Conservation (phyloP, 78 protist species). For the Chrysochromulina tobinii region DNA sequence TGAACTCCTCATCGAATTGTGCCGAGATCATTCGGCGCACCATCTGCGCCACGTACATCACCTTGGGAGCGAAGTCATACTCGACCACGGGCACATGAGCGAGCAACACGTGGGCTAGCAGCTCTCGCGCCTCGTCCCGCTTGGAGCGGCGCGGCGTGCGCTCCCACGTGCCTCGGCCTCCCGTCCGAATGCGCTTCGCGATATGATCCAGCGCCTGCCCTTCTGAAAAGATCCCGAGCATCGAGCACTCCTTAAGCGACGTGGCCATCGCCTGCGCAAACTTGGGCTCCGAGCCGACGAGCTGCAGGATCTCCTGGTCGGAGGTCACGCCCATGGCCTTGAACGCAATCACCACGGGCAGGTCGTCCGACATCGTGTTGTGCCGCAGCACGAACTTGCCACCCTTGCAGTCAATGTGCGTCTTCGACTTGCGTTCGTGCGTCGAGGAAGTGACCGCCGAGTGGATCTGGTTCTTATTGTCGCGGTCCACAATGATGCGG, state of each 20-base stretch:
- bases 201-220: slow-evolving; percentile 84
- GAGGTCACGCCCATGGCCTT: slow-evolving; percentile 90
- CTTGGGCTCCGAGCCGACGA: slow-evolving; percentile 80
- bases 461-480: slow-evolving; percentile 66
- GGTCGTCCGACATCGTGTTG: slow-evolving; percentile 88
- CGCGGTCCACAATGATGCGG: slow-evolving; percentile 91
- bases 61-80: slow-evolving; percentile 41
- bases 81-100: slow-evolving; percentile 88
- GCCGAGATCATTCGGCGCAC: slow-evolving; percentile 25
- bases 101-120: slow-evolving; percentile 83
- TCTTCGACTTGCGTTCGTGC: slow-evolving; percentile 81
- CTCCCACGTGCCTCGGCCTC: neutral
- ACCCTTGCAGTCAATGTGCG: slow-evolving; percentile 68
- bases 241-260: slow-evolving; percentile 76
- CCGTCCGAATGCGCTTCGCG: slow-evolving; percentile 35
- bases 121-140: slow-evolving; percentile 86
- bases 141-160: neutral
- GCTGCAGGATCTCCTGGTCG: slow-evolving; percentile 92
- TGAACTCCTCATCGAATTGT: slow-evolving; percentile 40
- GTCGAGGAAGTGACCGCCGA: slow-evolving; percentile 82
- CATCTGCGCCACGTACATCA: slow-evolving; percentile 25
- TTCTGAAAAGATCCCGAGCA: slow-evolving; percentile 61
- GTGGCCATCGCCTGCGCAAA: slow-evolving; percentile 66
- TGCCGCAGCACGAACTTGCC: slow-evolving; percentile 81
- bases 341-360: slow-evolving; percentile 68